phyloP scores from a whole-genome alignment of 106 monocot genomes.

The Allium fistulosum region DNA sequence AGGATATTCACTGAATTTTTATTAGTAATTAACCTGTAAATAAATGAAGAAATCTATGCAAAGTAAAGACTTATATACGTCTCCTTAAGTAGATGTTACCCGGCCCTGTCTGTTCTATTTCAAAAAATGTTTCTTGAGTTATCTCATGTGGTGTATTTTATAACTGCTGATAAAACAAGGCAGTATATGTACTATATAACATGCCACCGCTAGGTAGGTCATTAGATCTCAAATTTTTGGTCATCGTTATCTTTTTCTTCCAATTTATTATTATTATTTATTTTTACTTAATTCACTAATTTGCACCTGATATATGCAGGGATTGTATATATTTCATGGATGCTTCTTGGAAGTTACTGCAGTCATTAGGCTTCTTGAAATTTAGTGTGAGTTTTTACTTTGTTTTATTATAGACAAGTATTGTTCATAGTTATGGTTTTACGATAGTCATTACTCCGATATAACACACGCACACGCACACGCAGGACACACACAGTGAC shows the following conservation, averaged over 20 bases:
- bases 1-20: no score
- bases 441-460: no score
- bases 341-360: slow-evolving; percentile 60
- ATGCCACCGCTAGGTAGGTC: neutral
- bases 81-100: no score
- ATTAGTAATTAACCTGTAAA: no score
- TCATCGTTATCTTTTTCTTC: neutral
- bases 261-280: no score
- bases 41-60: no score
- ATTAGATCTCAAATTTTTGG: neutral
- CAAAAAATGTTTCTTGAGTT: no score
- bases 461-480: no score
- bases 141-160: neutral
- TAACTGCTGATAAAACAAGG: neutral
- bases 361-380: slow-evolving; percentile 31
- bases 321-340: slow-evolving; percentile 56
- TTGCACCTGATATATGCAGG: slow-evolving; percentile 18
- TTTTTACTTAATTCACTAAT: neutral
- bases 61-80: no score
- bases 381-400: slow-evolving; percentile 39
- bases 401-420: neutral
- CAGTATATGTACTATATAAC: neutral
- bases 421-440: neutral
- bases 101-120: no score
- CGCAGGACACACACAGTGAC: no score